Conservation (phyloP, 2,329 filamentous ascomycete species). For the Fusarium aywerte region DNA sequence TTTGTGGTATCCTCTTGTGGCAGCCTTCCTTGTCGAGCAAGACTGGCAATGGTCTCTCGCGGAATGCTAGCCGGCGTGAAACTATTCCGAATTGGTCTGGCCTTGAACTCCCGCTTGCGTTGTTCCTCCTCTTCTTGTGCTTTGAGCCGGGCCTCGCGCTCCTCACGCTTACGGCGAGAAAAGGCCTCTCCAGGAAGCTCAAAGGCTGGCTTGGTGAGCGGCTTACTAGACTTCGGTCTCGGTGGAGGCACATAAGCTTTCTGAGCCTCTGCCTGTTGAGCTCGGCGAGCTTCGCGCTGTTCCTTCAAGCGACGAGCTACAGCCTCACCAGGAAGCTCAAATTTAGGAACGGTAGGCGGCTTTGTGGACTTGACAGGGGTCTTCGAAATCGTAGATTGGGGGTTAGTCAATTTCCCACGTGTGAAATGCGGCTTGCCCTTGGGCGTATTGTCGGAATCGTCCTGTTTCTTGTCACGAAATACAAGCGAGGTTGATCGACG, state of each 20-base stretch:
- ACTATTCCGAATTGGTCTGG: slow-evolving; percentile 63
- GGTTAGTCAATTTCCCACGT: slow-evolving; percentile 34
- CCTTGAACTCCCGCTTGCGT: slow-evolving; percentile 72
- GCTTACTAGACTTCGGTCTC: slow-evolving; percentile 62
- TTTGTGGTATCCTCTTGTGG: slow-evolving; percentile 44
- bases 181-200: slow-evolving; percentile 73
- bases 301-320: slow-evolving; percentile 68
- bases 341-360: slow-evolving; percentile 64
- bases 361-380: slow-evolving; percentile 64
- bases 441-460: slow-evolving; percentile 25
- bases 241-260: slow-evolving; percentile 54
- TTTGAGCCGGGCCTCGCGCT: slow-evolving; percentile 65
- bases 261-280: slow-evolving; percentile 51
- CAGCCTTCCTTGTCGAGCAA: slow-evolving; percentile 62
- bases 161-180: slow-evolving; percentile 64
- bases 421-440: slow-evolving; percentile 28
- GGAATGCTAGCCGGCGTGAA: slow-evolving; percentile 56
- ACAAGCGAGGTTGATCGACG: slow-evolving; percentile 58
- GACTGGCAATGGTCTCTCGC: slow-evolving; percentile 68
- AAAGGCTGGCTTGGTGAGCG: slow-evolving; percentile 66
- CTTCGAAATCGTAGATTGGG: slow-evolving; percentile 51
- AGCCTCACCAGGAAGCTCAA: slow-evolving; percentile 72
- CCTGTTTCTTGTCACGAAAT: slow-evolving; percentile 47
- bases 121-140: slow-evolving; percentile 69
- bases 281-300: slow-evolving; percentile 65